Evolutionary conservation across 768 basidiomycete genomes (phyloP).

Genomic region (Phallus indusiatus): DNA sequence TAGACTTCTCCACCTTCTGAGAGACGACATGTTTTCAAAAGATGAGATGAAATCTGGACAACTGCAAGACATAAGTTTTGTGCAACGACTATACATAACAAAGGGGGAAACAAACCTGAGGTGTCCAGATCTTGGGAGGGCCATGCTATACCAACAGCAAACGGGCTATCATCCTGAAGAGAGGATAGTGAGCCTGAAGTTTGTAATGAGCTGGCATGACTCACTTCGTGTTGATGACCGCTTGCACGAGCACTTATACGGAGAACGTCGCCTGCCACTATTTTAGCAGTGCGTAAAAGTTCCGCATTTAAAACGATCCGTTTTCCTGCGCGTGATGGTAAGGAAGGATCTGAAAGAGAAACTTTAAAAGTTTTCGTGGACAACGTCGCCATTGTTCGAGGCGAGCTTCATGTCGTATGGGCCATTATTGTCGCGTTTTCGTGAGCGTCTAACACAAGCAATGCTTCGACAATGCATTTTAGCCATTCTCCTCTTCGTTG

Average conservation of each 20-base stretch:
- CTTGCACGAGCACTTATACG: conserved; percentile 36
- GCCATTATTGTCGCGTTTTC: background rate
- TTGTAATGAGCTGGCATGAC: conserved; percentile 8
- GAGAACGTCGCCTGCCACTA: conserved; percentile 62
- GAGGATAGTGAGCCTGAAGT: background rate
- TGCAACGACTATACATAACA: conserved; percentile 11
- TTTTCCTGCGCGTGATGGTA: conserved; percentile 40
- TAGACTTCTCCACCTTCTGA: conserved; percentile 37
- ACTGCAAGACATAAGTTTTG: conserved; percentile 27
- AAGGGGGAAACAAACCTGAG: conserved; percentile 36
- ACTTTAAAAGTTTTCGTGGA: conserved; percentile 20
- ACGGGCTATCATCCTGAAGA: conserved; percentile 25
- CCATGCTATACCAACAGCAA: conserved; percentile 67
- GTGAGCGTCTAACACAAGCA: background rate
- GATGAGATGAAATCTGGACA: conserved; percentile 44
- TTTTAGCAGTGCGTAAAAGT: conserved; percentile 45
- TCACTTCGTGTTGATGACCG: conserved; percentile 23
- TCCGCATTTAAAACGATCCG: conserved; percentile 60
- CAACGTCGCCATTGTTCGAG: background rate
- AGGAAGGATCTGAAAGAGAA: conserved; percentile 15
- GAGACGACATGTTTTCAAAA: conserved; percentile 54
- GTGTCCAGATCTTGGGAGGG: conserved; percentile 55
- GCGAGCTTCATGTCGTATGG: background rate
- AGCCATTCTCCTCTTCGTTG: background rate
- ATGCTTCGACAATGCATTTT: background rate